These are phyloP conservation scores for Ophiostoma himal-ulmi DNA, from an alignment of 2,329 filamentous ascomycete genomes.

Conservation along the genomic window DNA sequence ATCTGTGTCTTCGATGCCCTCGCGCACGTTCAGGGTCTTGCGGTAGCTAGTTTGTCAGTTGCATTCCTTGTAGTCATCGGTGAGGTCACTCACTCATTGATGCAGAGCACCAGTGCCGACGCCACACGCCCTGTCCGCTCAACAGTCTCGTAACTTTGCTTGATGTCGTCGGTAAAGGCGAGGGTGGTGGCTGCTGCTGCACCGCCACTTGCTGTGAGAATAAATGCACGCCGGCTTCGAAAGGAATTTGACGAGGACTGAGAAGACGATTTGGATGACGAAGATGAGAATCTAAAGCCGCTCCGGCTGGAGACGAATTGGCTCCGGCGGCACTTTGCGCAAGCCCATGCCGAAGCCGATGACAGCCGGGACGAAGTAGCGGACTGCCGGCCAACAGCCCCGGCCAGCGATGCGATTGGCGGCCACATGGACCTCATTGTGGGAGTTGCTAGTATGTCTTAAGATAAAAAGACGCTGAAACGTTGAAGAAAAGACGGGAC, in stretches of 20 bases:
- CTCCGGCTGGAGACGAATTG: slow-evolving; percentile 15
- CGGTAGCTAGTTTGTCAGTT: slow-evolving; percentile 62
- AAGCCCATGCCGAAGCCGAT: slow-evolving; percentile 23
- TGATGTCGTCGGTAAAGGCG: slow-evolving; percentile 63
- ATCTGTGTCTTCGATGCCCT: slow-evolving; percentile 55
- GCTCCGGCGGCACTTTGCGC: slow-evolving; percentile 21
- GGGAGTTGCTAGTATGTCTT: too few species aligned
- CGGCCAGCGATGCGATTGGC: slow-evolving; percentile 13
- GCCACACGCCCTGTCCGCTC: slow-evolving; percentile 76
- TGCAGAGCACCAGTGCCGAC: slow-evolving; percentile 67
- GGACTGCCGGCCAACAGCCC: slow-evolving; percentile 17
- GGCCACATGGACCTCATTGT: slow-evolving; percentile 15
- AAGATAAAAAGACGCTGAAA: background rate
- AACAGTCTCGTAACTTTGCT: slow-evolving; percentile 66
- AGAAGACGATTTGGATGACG: slow-evolving; percentile 28
- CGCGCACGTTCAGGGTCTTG: slow-evolving; percentile 66
- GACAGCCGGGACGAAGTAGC: background rate
- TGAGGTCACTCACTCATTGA: slow-evolving; percentile 66
- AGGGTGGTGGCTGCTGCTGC: slow-evolving; percentile 41
- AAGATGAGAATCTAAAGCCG: background rate
- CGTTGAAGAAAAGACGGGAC: background rate
- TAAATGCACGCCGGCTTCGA: slow-evolving; percentile 31
- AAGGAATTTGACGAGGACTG: slow-evolving; percentile 14
- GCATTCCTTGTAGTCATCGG: background rate
- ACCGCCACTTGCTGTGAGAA: slow-evolving; percentile 40